These are phyloP conservation scores for Gelatoporia subvermispora DNA, from an alignment of 768 basidiomycete genomes.

Conservation along the genomic window DNA sequence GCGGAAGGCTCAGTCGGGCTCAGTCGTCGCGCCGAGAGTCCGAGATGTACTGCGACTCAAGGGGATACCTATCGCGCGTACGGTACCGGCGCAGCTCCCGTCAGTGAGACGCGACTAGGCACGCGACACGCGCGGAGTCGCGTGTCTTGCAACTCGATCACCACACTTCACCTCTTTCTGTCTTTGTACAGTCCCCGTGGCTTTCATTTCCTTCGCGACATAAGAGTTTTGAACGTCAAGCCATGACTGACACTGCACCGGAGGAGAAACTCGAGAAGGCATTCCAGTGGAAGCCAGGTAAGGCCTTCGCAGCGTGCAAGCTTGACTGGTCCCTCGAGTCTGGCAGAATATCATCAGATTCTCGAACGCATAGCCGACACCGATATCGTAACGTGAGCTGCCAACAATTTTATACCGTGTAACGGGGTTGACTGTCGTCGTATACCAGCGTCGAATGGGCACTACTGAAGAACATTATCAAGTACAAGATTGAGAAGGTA, in stretches of 20 bases:
- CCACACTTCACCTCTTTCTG: too few relatives aligned
- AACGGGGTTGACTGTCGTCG: not conserved
- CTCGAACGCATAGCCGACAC: constrained; percentile 61
- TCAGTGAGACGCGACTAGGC: too few relatives aligned
- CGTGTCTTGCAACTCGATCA: too few relatives aligned
- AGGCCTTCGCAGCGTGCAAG: not conserved
- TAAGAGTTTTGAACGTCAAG: too few relatives aligned
- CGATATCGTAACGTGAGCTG: constrained; percentile 57
- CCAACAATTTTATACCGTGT: not conserved
- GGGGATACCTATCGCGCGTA: too few relatives aligned
- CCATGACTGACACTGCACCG: too few relatives aligned
- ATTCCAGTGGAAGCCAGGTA: constrained; percentile 55
- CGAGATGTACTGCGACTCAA: too few relatives aligned
- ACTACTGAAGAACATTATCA: constrained; percentile 64
- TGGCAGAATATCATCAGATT: constrained; percentile 50
- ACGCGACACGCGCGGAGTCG: too few relatives aligned
- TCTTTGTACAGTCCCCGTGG: not conserved
- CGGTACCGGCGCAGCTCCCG: too few relatives aligned
- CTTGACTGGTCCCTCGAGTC: constrained; percentile 12
- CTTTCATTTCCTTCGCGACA: too few relatives aligned
- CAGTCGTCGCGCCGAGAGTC: too few relatives aligned
- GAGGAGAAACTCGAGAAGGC: constrained; percentile 1
- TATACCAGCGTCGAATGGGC: constrained; percentile 57
- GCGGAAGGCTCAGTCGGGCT: too few relatives aligned
- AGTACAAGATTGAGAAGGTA: constrained; percentile 67